Percentiles rank a stretch among this genome's conserved stretches.
These are phyloP conservation scores for Forsythia viridissima DNA, from an alignment of 257 asterid species.

Conservation along the genomic window DNA sequence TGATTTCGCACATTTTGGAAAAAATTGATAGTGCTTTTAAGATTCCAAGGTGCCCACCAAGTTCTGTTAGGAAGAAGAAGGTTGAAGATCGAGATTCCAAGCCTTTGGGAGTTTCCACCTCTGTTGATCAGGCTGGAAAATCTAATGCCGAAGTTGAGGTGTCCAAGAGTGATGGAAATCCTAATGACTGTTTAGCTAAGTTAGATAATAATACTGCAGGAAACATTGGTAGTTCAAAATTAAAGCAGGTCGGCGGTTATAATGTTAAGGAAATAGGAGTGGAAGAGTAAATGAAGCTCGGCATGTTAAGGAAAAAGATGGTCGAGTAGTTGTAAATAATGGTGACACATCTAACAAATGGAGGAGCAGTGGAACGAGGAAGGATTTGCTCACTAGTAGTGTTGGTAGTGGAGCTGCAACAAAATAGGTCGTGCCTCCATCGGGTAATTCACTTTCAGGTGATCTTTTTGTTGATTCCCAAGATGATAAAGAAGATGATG, in stretches of 20 bases:
- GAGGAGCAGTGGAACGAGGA: slow-evolving; percentile 53
- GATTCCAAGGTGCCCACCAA: no score
- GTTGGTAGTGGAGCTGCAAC: slow-evolving; percentile 36
- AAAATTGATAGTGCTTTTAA: no score
- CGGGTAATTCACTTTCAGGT: slow-evolving; percentile 42
- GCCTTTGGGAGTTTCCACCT: no score
- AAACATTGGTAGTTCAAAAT: slow-evolving; percentile 36
- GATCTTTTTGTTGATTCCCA: slow-evolving; percentile 44
- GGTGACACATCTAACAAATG: slow-evolving; percentile 41
- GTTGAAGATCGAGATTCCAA: no score
- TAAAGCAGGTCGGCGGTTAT: slow-evolving; percentile 34
- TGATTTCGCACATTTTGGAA: slow-evolving; percentile 25
- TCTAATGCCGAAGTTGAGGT: no score
- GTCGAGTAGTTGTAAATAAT: slow-evolving; percentile 33
- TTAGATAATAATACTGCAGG: slow-evolving; percentile 30
- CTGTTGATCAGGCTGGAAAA: no score
- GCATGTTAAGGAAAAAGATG: slow-evolving; percentile 36
- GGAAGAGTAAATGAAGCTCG: slow-evolving; percentile 33
- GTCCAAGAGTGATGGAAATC: slow-evolving; percentile 14
- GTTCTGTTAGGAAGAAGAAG: no score
- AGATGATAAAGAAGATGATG: slow-evolving; percentile 79
- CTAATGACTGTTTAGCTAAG: slow-evolving; percentile 34
- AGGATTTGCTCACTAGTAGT: slow-evolving; percentile 35
- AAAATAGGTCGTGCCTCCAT: slow-evolving; percentile 49
- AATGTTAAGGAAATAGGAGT: slow-evolving; percentile 31